Evolutionary conservation across 2,329 filamentous ascomycete species (phyloP), one percentile per base, ranked within the genome.

Genomic region (Pseudogymnoascus sp.): DNA sequence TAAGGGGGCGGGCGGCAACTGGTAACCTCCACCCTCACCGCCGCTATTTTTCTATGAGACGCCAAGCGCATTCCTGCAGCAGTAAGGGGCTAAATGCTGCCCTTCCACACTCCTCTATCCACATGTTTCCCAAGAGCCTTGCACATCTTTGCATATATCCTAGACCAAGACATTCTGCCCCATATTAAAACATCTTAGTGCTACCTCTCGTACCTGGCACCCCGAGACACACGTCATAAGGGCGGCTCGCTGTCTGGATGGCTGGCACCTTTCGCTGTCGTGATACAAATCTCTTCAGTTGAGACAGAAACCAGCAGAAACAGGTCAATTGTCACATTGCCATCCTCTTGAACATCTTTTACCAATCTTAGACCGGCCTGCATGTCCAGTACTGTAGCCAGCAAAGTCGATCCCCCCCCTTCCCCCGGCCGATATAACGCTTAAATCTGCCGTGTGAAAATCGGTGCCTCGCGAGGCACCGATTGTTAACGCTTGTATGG

Each of bases 241-340:
- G 48, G 28, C 48, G 48, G 48, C n/a, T 34, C n/a, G 25, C 10
- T 57, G 48, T 25, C 48, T 31, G 48, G 48, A 8, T 21, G 43
- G 43, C 43, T 48, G 43, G 19, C 19, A 31, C 48, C 48, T 11
- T 11, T 54, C 8, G 48, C 25, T 19, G 48, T 54, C 25, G 48
- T 54, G 48, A 54, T n/a, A 54, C 48, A 54, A 54, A 57, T 57
- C 48, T 57, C 48, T 57, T 57, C 48, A 31, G 48, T 57, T 57
- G 5, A 57, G 48, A 57, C 25, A 34, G n/a, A 19, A 25, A 11
- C 45, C 6, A 31, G 23, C 23, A 51, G 45, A 57, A 31, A 57
- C 48, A 57, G 19, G 48, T 57, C 48, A 34, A 57, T 57, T 57
- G 48, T 57, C 48, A 57, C 48, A 57, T 57, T 54, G 25, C 48